Evolutionary conservation across 2,329 filamentous ascomycete genomes (phyloP), one percentile per base, ranked within the genome.

Genomic region (Beauveria brongniartii): DNA sequence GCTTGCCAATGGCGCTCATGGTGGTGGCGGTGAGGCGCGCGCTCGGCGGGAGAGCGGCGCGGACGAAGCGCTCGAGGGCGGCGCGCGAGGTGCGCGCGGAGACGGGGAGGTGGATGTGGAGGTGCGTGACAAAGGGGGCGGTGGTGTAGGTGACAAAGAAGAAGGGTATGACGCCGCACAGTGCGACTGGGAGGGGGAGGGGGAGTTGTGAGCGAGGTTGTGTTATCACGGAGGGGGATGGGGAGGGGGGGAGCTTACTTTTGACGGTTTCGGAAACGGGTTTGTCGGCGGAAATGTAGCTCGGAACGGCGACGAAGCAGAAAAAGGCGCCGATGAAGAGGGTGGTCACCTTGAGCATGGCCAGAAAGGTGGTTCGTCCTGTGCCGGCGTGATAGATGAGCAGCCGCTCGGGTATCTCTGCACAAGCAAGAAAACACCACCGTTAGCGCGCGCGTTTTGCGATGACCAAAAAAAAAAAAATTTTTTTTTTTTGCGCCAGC

Each of bases 311-410:
- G 28, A 91, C 74, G 56, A 87, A 73, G 65, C 79, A 80, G 67
- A 90, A 90, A 66, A 88, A 84, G 24, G 80, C 80, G 61, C 88
- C 87, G 44, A 89, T 72, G 63, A 91, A 83, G 46, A 94, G 79
- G 3, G 87, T 87, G 1, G 85, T 85, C 61, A 93, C 75, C 68
- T 91, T 91, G 64, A 90, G 72, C 69, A 85, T 82, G 54, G 87
- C 89, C 51, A 93, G 74, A 65, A 89, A 87, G 7, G 85, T 83
- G 34, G 83, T 87, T 62, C 83, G 81, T 9, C 80, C 80, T 0
- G 84, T 87, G 57, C 90, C 89, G 58, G 86, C 86, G 74, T 92
- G 88, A 72, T 90, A 95, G 64, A 95, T 82, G 66, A 91, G 80
- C 30, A 92, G 69, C 16, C 76, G 77, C 64, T 84, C 79, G 0